phyloP scores from a whole-genome alignment of 202 grass and related monocot species.

The Panicum virgatum region DNA sequence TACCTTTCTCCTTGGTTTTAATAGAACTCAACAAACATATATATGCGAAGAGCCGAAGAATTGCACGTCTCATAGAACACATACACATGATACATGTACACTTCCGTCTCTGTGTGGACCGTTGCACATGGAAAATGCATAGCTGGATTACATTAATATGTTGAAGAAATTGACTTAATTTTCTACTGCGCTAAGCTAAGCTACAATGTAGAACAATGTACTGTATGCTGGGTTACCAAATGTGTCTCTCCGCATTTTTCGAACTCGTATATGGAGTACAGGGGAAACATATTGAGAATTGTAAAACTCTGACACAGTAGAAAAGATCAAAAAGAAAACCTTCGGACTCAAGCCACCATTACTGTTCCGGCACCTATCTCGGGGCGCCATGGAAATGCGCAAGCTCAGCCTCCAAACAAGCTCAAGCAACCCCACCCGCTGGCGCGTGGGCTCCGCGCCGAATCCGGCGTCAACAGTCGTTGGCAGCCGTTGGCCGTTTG shows the following conservation, averaged over 20 bases:
- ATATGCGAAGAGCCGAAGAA: too few species aligned
- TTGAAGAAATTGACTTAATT: too few species aligned
- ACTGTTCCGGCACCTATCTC: constrained; percentile 34
- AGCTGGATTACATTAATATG: too few species aligned
- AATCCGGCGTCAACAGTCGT: constrained; percentile 7
- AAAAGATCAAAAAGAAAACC: constrained; percentile 17
- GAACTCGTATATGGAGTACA: background rate
- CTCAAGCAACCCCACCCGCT: background rate
- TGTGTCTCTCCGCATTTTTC: background rate
- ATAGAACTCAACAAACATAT: too few species aligned
- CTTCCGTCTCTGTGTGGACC: too few species aligned
- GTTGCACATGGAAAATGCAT: too few species aligned
- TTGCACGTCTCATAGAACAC: too few species aligned
- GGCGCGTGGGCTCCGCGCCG: background rate
- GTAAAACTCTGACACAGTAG: background rate
- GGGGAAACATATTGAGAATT: background rate
- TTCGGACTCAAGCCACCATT: constrained; percentile 19
- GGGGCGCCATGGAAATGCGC: constrained; percentile 8
- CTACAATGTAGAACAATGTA: too few species aligned
- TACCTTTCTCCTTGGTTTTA: too few species aligned
- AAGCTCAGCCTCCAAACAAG: constrained; percentile 5
- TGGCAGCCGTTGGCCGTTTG: constrained; percentile 22
- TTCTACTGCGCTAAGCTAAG: too few species aligned
- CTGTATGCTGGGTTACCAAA: too few species aligned
- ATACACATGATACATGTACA: too few species aligned